phyloP scores from a whole-genome alignment of 352 stramenopile genomes.

The Peronosclerospora sorghi region DNA sequence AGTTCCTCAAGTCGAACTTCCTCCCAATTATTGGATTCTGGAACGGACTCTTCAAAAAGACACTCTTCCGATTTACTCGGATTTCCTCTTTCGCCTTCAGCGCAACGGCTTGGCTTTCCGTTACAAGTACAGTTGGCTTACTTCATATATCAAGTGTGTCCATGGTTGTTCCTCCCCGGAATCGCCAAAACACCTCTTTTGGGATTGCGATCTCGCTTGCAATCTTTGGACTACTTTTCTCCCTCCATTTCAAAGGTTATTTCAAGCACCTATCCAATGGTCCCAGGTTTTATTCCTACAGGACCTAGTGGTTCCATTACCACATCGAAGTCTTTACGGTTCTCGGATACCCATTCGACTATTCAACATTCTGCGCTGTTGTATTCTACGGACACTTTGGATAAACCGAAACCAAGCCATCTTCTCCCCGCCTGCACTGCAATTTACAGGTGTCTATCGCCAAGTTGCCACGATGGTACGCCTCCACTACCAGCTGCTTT shows the following conservation, averaged over 20 bases:
- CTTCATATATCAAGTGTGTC: neutral
- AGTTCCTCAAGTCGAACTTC: neutral
- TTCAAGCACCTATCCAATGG: neutral
- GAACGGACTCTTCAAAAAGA: neutral
- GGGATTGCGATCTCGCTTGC: neutral
- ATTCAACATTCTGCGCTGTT: constrained; percentile 1
- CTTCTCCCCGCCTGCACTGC: neutral
- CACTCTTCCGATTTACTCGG: neutral
- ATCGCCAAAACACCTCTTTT: neutral
- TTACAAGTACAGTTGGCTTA: constrained; percentile 3
- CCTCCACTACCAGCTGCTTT: neutral
- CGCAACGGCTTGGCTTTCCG: constrained; percentile 1
- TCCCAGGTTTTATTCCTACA: neutral
- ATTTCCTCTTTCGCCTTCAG: constrained; percentile 2
- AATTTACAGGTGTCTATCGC: neutral
- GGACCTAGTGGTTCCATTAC: neutral
- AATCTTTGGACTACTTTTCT: neutral
- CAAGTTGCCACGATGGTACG: neutral
- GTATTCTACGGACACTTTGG: constrained; percentile 1
- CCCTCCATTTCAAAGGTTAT: neutral
- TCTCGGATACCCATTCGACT: neutral
- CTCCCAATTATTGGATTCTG: neutral
- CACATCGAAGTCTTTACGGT: neutral
- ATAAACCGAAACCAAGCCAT: constrained; percentile 4
- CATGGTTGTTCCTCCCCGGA: neutral